A percentile compares a stretch with the other conserved stretches of the same genome.
Conservation (phyloP, 176 grass and related monocot species). For the Aegilops umbellulata region DNA sequence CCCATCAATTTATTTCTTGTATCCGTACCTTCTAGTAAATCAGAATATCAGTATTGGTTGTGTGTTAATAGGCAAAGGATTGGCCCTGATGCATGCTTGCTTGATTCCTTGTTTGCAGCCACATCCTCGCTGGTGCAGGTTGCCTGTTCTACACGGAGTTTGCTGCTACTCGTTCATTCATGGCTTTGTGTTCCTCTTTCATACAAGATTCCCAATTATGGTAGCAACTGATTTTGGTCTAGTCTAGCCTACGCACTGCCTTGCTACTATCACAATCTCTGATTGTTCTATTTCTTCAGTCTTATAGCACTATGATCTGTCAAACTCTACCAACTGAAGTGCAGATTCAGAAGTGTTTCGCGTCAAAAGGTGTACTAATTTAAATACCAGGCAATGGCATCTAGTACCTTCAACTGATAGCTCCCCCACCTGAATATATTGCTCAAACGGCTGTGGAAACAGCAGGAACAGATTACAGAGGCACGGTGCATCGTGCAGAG, state of each 20-base stretch:
- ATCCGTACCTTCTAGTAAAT: background rate
- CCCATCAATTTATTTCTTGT: background rate
- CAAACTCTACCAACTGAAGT: background rate
- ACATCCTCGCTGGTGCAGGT: background rate
- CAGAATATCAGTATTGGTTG: too few relatives aligned
- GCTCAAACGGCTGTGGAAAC: too few relatives aligned
- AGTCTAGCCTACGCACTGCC: background rate
- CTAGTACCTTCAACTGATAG: too few relatives aligned
- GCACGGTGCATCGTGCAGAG: too few relatives aligned
- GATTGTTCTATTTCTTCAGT: background rate
- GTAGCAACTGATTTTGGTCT: background rate
- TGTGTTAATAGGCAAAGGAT: too few relatives aligned
- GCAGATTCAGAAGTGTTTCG: background rate
- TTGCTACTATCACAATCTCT: background rate
- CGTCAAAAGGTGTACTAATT: background rate
- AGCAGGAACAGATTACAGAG: too few relatives aligned
- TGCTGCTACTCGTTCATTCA: background rate
- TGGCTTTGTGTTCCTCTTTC: background rate
- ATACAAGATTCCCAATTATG: slow-evolving; percentile 2
- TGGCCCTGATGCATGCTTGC: background rate
- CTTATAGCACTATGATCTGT: background rate
- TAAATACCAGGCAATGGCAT: too few relatives aligned
- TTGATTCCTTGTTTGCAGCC: background rate
- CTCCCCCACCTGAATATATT: too few relatives aligned
- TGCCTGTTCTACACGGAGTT: background rate